These are phyloP conservation scores for Fraxinus excelsior DNA, from an alignment of 257 asterid species.

Conservation along the genomic window DNA sequence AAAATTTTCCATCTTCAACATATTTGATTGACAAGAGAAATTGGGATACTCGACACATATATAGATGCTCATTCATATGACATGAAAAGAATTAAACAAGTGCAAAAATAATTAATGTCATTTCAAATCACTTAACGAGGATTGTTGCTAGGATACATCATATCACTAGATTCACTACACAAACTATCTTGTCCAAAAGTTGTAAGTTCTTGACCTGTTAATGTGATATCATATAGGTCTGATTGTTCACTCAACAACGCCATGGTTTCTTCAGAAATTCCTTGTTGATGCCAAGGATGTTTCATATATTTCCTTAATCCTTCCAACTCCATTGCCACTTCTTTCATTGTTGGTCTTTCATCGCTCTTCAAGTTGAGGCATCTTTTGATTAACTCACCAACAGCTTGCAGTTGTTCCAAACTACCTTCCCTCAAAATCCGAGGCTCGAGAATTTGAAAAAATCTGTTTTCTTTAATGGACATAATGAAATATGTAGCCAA, in stretches of 20 bases:
- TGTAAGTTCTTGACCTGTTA: conserved; percentile 18
- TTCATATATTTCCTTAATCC: conserved; percentile 36
- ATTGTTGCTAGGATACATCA: conserved; percentile 3
- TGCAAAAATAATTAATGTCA: no score
- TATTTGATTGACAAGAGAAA: no score
- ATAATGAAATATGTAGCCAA: conserved; percentile 14
- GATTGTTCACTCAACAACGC: conserved; percentile 29
- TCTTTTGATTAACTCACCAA: conserved; percentile 19
- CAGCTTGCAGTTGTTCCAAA: conserved; percentile 22
- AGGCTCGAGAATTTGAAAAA: conserved; percentile 27
- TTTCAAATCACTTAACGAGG: conserved; percentile 17
- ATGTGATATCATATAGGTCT: conserved; percentile 39
- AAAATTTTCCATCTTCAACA: no score
- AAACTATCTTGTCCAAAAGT: conserved; percentile 27
- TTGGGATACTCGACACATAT: no score
- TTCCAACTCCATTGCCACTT: conserved; percentile 55
- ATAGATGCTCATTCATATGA: no score
- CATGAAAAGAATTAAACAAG: not conserved
- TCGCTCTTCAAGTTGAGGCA: conserved; percentile 21
- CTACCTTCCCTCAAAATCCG: conserved; percentile 27
- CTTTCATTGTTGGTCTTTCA: conserved; percentile 53
- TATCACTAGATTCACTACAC: conserved; percentile 17
- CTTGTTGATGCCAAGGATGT: conserved; percentile 42
- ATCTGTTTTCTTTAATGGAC: conserved; percentile 23
- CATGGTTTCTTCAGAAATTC: conserved; percentile 18